Evolutionary conservation across 1,284 basidiomycete species (phyloP).

Genomic region (Inonotus hispidus): DNA sequence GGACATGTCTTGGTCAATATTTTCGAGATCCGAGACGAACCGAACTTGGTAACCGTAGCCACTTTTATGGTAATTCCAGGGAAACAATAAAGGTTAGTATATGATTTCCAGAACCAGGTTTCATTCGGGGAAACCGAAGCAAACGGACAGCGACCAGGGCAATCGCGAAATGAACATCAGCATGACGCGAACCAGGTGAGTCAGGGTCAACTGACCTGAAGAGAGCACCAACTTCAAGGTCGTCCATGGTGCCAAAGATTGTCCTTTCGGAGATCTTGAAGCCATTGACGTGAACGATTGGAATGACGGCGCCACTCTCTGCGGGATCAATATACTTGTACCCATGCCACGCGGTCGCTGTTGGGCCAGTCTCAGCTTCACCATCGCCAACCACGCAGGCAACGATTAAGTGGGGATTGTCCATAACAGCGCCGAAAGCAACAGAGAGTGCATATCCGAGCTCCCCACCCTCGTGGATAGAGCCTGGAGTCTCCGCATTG

Average conservation of each 20-base stretch:
- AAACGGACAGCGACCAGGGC: background rate
- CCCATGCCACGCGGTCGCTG: conserved; percentile 78
- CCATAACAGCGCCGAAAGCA: conserved; percentile 83
- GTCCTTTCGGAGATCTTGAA: conserved; percentile 88
- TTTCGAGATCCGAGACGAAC: conserved; percentile 69
- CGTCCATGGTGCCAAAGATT: conserved; percentile 86
- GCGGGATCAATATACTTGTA: conserved; percentile 89
- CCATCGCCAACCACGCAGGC: conserved; percentile 83
- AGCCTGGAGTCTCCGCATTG: conserved; percentile 78
- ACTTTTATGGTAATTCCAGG: conserved; percentile 28
- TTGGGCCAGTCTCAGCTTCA: conserved; percentile 83
- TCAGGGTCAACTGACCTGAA: conserved; percentile 43
- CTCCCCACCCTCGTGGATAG: conserved; percentile 88
- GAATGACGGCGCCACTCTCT: conserved; percentile 85
- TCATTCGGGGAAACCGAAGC: background rate
- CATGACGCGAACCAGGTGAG: background rate
- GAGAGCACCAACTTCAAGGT: conserved; percentile 68
- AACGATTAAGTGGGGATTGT: conserved; percentile 79
- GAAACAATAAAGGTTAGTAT: background rate
- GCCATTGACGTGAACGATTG: conserved; percentile 81
- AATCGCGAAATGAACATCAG: conserved; percentile 36
- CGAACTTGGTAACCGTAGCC: conserved; percentile 86
- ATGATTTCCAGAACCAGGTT: background rate
- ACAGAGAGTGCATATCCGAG: conserved; percentile 85
- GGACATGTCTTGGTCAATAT: conserved; percentile 68